Evolutionary conservation across 768 basidiomycete genomes (phyloP), one percentile per base, ranked within the genome.

Genomic region (Mycena floridula): DNA sequence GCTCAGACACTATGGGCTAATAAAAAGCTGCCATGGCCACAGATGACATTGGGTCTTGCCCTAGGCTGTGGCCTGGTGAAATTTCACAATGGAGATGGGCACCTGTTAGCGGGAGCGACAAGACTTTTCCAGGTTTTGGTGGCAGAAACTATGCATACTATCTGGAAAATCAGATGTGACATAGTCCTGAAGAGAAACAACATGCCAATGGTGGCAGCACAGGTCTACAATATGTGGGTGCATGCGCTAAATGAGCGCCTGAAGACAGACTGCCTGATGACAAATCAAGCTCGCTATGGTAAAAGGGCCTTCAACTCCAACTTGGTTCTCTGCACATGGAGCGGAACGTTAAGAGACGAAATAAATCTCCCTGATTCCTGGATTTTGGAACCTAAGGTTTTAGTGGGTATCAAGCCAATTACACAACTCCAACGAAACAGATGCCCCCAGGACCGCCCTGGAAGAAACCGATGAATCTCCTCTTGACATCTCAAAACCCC

Each of bases 151-250:
- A 50, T 58, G 0, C 49, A 62, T 45, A 51, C 59, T 0, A 64
- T 63, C 15, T 65, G 62, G 64, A 50, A 47, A 15, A n/a, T 57
- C 5, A 28, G 62, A 23, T 60, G 59, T 26, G 48, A 58, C n/a
- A 51, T 55, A 49, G 49, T 47, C 16, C 28, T 30, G 62, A 60
- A 21, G 25, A 46, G 8, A 50, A 51, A 6, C 42, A 43, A 7
- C 32, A 51, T 25, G 30, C 43, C 1, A 30, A 32, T 24, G 0
- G 42, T 49, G 4, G 28, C 8, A 5, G n/a, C 32, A 1, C 51
- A 54, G 28, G 43, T 56, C 1, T 6, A 35, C 4, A 50, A 47
- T 9, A 28, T 42, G 25, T 61, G 59, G 58, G 5, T 37, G 4
- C 51, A 61, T 42, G 4, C 28, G 9, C 28, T 30, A 30, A 30